Base-by-base conservation (phyloP, 352 stramenopile genomes). In the Pythium dissotocum region DNA sequence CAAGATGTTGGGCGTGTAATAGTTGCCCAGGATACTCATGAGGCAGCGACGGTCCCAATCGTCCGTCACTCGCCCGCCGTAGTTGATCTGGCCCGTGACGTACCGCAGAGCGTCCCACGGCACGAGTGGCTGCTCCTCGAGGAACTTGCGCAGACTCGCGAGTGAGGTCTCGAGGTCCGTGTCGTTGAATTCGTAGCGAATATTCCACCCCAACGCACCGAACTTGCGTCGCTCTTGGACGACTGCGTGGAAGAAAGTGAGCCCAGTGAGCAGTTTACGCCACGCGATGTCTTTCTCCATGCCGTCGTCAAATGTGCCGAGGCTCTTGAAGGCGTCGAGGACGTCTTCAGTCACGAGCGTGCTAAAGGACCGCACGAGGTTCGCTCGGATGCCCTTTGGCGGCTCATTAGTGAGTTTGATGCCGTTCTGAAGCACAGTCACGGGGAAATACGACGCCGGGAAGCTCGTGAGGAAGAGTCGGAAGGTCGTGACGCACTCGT, bases 171-270 rank as follows among this genome's bases (percentile, higher is more conserved):
- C 93, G 6, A 98, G 76, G 73, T 98, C 95, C 8, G 90, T 96
- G 64, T 98, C 95, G 70, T 98, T 98, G 75, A 98, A 98, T 58
- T 97, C 95, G 69, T 98, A 98, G 58, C 86, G 86, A 73, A 98
- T 98, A 67, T 98, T 98, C 95, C 95, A 98, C 9, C 95, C 95
- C 1, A 98, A 76, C 16, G 95, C 79, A 0, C 94, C 95, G 62
- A 98, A 98, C 63, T 98, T 98, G 36, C 93, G 82, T 30, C 95
- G 77, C 72, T 98, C 95, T 75, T 98, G 89, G 38, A 98, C 90
- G 61, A 97, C 95, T 2, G 94, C 93, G 71, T 98, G 95, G 76
- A 98, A 98, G 64, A 98, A 98, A 6, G 85, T 85, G 21, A 98
- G 79, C 0, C 88, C 89, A 35, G 85, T 86, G 6, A 98, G 78